These are phyloP conservation scores for Sphaerobolus stellatus DNA, from an alignment of 1,284 basidiomycete species.

Conservation along the genomic window DNA sequence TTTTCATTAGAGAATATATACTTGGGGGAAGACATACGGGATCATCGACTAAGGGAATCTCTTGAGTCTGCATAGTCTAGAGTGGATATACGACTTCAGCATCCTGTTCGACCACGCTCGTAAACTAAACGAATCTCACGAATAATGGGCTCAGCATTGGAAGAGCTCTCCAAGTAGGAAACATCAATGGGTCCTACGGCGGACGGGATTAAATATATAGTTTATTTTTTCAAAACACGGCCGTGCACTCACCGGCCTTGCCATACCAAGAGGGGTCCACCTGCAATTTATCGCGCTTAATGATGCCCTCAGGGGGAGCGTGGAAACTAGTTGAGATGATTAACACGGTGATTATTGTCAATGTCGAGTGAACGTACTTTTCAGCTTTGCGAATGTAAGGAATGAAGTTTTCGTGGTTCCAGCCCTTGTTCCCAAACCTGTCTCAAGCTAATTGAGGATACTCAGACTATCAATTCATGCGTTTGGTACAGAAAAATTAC, in stretches of 20 bases:
- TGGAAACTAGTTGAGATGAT: not conserved
- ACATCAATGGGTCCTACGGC: not conserved
- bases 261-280: not conserved
- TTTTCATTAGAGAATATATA: not conserved
- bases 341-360: not conserved
- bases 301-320: not conserved
- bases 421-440: not conserved
- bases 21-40: not conserved
- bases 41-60: not conserved
- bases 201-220: not conserved
- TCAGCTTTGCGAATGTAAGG: not conserved
- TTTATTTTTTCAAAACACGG: too few species aligned
- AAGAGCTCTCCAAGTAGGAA: not conserved
- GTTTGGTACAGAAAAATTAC: not conserved
- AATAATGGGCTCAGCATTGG: not conserved
- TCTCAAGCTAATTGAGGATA: not conserved
- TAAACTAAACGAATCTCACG: not conserved
- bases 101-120: too few species aligned
- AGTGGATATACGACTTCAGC: not conserved
- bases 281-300: not conserved
- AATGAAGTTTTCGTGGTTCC: not conserved
- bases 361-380: not conserved
- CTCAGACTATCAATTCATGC: not conserved
- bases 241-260: not conserved
- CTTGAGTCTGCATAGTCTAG: not conserved